Base-by-base conservation (phyloP, 768 basidiomycete species). In the Bullera alba region DNA sequence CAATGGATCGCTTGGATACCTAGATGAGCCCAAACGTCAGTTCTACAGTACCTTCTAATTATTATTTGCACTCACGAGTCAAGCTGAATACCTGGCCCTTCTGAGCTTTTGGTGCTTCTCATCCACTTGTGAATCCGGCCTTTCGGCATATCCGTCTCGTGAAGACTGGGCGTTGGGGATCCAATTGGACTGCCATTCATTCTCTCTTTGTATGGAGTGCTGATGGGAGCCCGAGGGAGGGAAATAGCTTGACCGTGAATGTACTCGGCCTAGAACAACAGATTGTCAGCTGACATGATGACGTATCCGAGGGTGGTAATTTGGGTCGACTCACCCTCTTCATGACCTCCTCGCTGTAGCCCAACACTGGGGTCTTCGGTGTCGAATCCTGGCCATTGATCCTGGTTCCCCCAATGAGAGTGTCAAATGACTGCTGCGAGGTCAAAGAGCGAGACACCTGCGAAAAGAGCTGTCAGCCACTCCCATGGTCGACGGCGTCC, bases 401-500 rank as follows among this genome's bases (percentile, higher is more conserved):
- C 10, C 8, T 8, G n/a, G 32, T n/a, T 8, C n/a, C n/a, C 10
- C 12, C 8, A 12, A 39, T 39, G 10, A 50, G 23, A 28, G 38
- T 39, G 14, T 29, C 39, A 17, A 32, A 58, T 34, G 42, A 45
- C 46, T 37, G 28, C n/a, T 16, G 41, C 28, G 34, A 50, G 27
- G 45, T 25, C 6, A 42, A 15, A 15, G 27, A 28, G 17, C 46
- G 32, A 42, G 37, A 30, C 0, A 50, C 27, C 39, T 48, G 29
- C n/a, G 32, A 34, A 7, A 29, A 39, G 15, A 19, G 7, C 22
- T 6, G 21, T 4, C 32, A 12, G 16, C 21, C 19, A n/a, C n/a
- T n/a, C n/a, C n/a, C n/a, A n/a, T 15, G 21, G 29, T 17, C 5
- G 14, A 23, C 25, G 12, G 29, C 8, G 16, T 23, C 17, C 23